These are phyloP conservation scores for Taphrina pruni DNA, from an alignment of 1,139 yeast genomes.

Conservation along the genomic window DNA sequence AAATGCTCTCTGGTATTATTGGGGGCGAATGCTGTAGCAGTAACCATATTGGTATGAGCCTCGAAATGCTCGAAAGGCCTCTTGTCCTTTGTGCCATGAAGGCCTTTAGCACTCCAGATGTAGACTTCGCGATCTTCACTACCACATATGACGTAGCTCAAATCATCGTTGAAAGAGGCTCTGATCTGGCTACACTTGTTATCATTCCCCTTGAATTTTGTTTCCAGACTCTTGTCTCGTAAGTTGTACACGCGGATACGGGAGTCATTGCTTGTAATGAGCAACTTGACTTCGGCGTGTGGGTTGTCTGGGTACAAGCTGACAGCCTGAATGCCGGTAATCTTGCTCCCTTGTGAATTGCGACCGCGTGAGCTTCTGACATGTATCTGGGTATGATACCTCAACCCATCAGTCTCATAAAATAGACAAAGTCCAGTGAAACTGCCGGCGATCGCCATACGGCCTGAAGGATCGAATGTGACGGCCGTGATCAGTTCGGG, in stretches of 20 bases:
- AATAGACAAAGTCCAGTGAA: constrained; percentile 73
- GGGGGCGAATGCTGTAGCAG: constrained; percentile 82
- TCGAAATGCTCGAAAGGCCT: constrained; percentile 53
- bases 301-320: constrained; percentile 45
- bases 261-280: constrained; percentile 76
- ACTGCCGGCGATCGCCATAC: constrained; percentile 73
- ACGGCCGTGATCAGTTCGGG: constrained; percentile 69
- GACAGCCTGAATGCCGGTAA: constrained; percentile 58
- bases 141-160: constrained; percentile 55
- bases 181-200: constrained; percentile 73
- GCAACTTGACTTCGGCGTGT: constrained; percentile 45
- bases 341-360: constrained; percentile 55
- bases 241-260: constrained; percentile 70
- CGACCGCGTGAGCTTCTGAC: constrained; percentile 50
- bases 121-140: constrained; percentile 61
- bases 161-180: constrained; percentile 68
- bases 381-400: constrained; percentile 62
- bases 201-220: constrained; percentile 73
- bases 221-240: constrained; percentile 63
- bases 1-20: constrained; percentile 67
- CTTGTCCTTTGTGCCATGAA: constrained; percentile 43
- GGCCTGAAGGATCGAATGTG: constrained; percentile 73
- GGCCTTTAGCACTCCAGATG: constrained; percentile 61
- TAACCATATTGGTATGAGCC: constrained; percentile 75
- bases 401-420: constrained; percentile 70